Conservation (phyloP, 1,139 yeast genomes). For the Blastobotrys proliferans region DNA sequence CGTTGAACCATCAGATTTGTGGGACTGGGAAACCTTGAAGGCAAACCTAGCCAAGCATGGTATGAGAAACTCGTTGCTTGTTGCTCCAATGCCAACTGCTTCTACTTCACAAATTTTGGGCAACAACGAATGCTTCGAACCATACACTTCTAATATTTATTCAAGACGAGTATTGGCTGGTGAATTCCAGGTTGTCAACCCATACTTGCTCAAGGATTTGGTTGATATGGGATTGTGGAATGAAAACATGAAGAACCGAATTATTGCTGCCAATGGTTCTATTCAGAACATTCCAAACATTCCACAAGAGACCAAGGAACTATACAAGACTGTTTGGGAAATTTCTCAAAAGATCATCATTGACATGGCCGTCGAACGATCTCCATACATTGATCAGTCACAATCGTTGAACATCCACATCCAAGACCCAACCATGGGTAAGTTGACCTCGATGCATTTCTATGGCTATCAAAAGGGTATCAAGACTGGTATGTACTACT, state of each 20-base stretch:
- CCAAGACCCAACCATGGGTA: slow-evolving; percentile 85
- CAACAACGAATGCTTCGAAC: slow-evolving; percentile 87
- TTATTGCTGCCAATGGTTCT: slow-evolving; percentile 80
- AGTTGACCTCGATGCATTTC: slow-evolving; percentile 95
- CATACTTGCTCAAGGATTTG: slow-evolving; percentile 73
- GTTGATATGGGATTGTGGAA: slow-evolving; percentile 83
- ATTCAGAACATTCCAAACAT: slow-evolving; percentile 72
- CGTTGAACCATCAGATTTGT: slow-evolving; percentile 63
- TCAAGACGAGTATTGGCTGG: slow-evolving; percentile 85
- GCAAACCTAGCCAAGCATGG: slow-evolving; percentile 58
- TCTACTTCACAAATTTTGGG: slow-evolving; percentile 90
- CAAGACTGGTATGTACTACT: slow-evolving; percentile 97
- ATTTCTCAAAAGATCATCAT: slow-evolving; percentile 81
- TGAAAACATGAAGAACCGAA: slow-evolving; percentile 73
- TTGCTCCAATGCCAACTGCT: slow-evolving; percentile 95
- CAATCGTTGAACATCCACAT: slow-evolving; percentile 87
- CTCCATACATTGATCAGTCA: slow-evolving; percentile 90
- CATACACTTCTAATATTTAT: slow-evolving; percentile 83
- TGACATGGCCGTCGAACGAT: slow-evolving; percentile 95
- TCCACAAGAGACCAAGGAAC: slow-evolving; percentile 69
- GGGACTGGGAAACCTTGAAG: slow-evolving; percentile 75
- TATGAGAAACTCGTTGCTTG: slow-evolving; percentile 72
- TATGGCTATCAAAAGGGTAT: slow-evolving; percentile 96
- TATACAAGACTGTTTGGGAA: slow-evolving; percentile 97
- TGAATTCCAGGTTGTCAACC: slow-evolving; percentile 84